phyloP scores from a whole-genome alignment of 164 flowering plant genomes.

The Chloranthus sessilifolius region DNA sequence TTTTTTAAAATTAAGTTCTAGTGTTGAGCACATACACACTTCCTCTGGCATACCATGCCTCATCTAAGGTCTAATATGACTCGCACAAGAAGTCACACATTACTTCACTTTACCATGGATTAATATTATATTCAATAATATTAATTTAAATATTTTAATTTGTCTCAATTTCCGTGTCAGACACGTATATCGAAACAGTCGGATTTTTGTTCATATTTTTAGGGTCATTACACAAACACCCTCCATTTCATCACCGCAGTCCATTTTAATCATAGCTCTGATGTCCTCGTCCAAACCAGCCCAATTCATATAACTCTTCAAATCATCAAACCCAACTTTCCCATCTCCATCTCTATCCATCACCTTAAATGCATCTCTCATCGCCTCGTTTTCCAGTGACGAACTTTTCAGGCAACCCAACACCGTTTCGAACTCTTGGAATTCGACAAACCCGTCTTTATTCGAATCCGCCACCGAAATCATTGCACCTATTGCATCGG shows the following conservation, averaged over 20 bases:
- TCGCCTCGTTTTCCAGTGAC: conserved; percentile 13
- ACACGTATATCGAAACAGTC: no score
- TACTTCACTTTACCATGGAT: no score
- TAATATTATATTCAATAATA: no score
- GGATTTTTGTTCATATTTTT: no score
- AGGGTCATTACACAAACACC: no score
- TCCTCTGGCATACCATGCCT: no score
- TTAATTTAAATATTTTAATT: no score
- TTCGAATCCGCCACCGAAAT: conserved; percentile 67
- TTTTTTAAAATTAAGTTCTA: no score
- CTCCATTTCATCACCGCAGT: conserved; percentile 43
- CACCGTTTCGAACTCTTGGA: conserved; percentile 72
- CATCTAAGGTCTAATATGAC: no score
- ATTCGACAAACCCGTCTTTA: conserved; percentile 69
- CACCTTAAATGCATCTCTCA: conserved; percentile 52
- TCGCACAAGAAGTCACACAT: no score
- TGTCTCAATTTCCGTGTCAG: no score
- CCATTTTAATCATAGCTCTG: conserved; percentile 61
- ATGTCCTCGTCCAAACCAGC: conserved; percentile 77
- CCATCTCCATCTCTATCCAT: conserved; percentile 97
- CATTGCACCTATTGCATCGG: conserved; percentile 66
- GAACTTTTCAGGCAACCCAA: conserved; percentile 12
- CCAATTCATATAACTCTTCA: conserved; percentile 50
- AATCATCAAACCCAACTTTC: conserved; percentile 52
- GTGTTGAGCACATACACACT: no score